phyloP scores from a whole-genome alignment of 2,329 filamentous ascomycete species.

The Ceratocystis huliohia region DNA sequence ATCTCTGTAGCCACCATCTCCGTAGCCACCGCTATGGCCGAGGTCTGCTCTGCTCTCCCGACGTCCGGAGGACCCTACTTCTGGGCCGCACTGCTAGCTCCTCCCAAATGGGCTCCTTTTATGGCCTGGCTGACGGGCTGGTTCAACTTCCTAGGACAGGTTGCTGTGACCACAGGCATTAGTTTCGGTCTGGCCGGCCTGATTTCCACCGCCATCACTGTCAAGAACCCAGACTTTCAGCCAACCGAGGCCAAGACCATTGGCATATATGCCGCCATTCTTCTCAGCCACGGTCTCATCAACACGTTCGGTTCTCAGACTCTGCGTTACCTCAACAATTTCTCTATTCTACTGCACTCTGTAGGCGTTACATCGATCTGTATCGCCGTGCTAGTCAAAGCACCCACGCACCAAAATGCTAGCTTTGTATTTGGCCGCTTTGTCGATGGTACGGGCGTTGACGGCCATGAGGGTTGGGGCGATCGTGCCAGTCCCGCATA shows the following conservation, averaged over 20 bases:
- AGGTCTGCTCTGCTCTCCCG: conserved; percentile 47
- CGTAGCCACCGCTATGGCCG: conserved; percentile 40
- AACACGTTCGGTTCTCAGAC: conserved; percentile 46
- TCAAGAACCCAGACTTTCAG: conserved; percentile 29
- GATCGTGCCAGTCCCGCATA: conserved; percentile 41
- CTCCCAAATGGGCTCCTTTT: conserved; percentile 24
- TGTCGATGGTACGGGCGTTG: conserved; percentile 39
- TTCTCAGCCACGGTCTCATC: conserved; percentile 41
- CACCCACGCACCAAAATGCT: conserved; percentile 42
- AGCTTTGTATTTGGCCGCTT: conserved; percentile 43
- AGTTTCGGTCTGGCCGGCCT: conserved; percentile 32
- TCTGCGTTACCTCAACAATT: conserved; percentile 45
- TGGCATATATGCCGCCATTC: conserved; percentile 46
- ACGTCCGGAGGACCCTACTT: conserved; percentile 48
- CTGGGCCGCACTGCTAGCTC: conserved; percentile 46
- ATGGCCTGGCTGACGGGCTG: conserved; percentile 29
- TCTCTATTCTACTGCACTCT: conserved; percentile 43
- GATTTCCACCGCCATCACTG: conserved; percentile 29
- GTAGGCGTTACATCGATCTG: conserved; percentile 40
- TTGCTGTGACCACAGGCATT: conserved; percentile 33
- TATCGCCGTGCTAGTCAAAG: conserved; percentile 44
- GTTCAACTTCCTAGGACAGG: conserved; percentile 33
- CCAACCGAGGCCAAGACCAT: conserved; percentile 32
- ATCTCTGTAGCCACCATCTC: conserved; percentile 37
- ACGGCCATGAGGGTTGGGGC: conserved; percentile 39